Conservation (phyloP, 2,329 filamentous ascomycete species). For the Hyphodiscus sp. region DNA sequence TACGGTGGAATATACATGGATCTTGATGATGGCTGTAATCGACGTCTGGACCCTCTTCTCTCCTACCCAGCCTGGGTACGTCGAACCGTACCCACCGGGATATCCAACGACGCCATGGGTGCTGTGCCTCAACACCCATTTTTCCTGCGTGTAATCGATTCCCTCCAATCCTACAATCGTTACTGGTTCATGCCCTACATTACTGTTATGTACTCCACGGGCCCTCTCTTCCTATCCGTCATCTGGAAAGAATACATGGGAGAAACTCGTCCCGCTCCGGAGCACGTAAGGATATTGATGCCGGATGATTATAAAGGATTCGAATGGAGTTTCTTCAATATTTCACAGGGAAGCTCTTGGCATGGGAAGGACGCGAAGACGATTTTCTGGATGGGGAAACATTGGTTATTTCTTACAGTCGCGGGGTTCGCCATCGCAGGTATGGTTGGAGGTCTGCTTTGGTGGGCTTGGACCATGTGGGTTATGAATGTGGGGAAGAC, state of each 20-base stretch:
- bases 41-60: slow-evolving; percentile 52
- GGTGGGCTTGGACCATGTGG: slow-evolving; percentile 26
- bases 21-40: slow-evolving; percentile 47
- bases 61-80: slow-evolving; percentile 65
- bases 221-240: slow-evolving; percentile 68
- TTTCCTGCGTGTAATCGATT: slow-evolving; percentile 63
- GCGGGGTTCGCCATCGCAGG: slow-evolving; percentile 29
- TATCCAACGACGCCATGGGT: slow-evolving; percentile 78
- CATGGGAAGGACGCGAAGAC: slow-evolving; percentile 40
- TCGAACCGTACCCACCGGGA: slow-evolving; percentile 67
- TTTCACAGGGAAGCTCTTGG: slow-evolving; percentile 39
- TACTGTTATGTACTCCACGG: slow-evolving; percentile 74
- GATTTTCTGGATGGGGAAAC: slow-evolving; percentile 43
- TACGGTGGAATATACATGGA: slow-evolving; percentile 80
- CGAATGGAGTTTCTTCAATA: slow-evolving; percentile 64
- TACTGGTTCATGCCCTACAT: slow-evolving; percentile 61
- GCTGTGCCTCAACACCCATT: slow-evolving; percentile 66
- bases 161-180: slow-evolving; percentile 59
- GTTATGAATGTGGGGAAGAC: slow-evolving; percentile 16
- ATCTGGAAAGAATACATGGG: slow-evolving; percentile 69
- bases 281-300: slow-evolving; percentile 62
- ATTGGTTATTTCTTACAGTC: slow-evolving; percentile 33
- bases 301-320: slow-evolving; percentile 63
- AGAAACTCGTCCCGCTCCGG: slow-evolving; percentile 38
- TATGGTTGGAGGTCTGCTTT: slow-evolving; percentile 22